phyloP scores from a whole-genome alignment of 208 protist species.

The Leishmania turanica region DNA sequence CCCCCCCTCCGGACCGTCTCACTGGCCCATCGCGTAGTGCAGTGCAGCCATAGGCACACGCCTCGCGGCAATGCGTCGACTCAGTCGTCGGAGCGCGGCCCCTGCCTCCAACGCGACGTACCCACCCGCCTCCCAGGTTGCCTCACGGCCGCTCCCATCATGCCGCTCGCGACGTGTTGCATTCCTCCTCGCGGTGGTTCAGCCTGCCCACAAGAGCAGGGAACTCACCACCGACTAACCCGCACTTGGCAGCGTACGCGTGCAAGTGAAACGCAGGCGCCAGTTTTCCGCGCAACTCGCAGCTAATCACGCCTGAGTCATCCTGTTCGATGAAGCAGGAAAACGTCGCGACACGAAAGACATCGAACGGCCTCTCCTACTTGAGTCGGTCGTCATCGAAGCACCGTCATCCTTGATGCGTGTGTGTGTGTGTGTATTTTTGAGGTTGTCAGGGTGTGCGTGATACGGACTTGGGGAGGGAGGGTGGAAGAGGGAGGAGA shows the following conservation, averaged over 20 bases:
- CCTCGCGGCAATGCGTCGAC: no score
- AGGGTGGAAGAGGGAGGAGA: not conserved
- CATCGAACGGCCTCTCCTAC: not conserved
- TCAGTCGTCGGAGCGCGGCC: not conserved
- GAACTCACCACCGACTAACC: conserved; percentile 11
- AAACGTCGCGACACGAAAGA: conserved; percentile 18
- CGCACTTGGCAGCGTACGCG: conserved; percentile 15
- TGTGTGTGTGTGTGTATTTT: not conserved
- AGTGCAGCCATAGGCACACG: no score
- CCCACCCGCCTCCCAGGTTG: not conserved
- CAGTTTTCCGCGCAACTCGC: conserved; percentile 9
- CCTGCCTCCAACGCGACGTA: not conserved
- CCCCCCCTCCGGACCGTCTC: no score
- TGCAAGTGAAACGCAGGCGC: conserved; percentile 18
- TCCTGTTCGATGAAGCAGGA: conserved; percentile 18
- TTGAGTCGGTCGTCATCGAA: not conserved
- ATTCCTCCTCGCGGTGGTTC: not conserved
- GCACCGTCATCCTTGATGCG: not conserved
- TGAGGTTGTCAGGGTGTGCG: not conserved
- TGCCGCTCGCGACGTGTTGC: not conserved
- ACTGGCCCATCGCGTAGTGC: not conserved
- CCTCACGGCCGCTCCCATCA: not conserved
- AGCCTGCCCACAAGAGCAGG: conserved; percentile 11
- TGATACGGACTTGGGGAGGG: not conserved
- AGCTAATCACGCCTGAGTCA: conserved; percentile 19